Evolutionary conservation across 805 yeast genomes (phyloP).

Genomic region (Debaryomyces castellii): DNA sequence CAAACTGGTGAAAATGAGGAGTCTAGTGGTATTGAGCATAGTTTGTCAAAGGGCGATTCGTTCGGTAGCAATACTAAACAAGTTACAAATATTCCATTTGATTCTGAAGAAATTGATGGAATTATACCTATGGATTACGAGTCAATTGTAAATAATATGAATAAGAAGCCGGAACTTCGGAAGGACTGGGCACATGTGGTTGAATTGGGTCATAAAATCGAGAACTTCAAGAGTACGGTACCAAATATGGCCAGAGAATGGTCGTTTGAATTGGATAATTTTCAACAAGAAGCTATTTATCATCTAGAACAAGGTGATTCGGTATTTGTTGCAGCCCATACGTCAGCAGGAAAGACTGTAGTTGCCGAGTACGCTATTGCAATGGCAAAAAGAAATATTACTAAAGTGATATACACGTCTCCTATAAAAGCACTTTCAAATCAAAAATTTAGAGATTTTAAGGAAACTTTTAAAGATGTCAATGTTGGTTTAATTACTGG

Average conservation of each 20-base stretch:
- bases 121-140: slow-evolving; percentile 36
- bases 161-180: slow-evolving; percentile 30
- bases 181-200: slow-evolving; percentile 95
- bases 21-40: not conserved
- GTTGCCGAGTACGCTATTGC: slow-evolving; percentile 98
- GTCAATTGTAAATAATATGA: slow-evolving; percentile 19
- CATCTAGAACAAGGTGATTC: slow-evolving; percentile 98
- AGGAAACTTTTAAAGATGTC: slow-evolving; percentile 70
- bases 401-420: slow-evolving; percentile 93
- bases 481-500: slow-evolving; percentile 96
- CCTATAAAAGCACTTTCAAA: slow-evolving; percentile 91
- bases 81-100: slow-evolving; percentile 20
- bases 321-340: slow-evolving; percentile 97
- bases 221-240: slow-evolving; percentile 81
- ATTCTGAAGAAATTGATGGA: slow-evolving; percentile 48
- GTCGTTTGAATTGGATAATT: slow-evolving; percentile 93
- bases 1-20: not conserved
- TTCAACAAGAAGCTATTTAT: slow-evolving; percentile 95
- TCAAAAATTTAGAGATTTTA: slow-evolving; percentile 87
- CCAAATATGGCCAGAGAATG: slow-evolving; percentile 92
- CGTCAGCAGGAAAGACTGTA: slow-evolving; percentile 98
- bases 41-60: not conserved
- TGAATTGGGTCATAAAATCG: slow-evolving; percentile 77
- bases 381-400: slow-evolving; percentile 93
- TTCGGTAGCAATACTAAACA: not conserved